Evolutionary conservation across 257 asterid species (phyloP).

Genomic region (Nicotiana sylvestris): DNA sequence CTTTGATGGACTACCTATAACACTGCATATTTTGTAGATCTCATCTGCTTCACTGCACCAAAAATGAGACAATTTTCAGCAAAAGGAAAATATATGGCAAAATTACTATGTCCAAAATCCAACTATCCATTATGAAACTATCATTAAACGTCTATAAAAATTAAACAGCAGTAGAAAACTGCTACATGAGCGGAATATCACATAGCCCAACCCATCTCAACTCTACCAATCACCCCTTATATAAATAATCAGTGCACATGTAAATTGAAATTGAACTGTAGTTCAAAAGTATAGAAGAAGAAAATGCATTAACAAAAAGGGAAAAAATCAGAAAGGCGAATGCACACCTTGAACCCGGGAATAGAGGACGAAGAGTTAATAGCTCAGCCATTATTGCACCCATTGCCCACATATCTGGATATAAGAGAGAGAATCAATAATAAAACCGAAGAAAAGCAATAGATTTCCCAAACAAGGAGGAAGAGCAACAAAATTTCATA

Average conservation of each 20-base stretch:
- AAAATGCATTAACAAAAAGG: neutral
- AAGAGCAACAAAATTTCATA: neutral
- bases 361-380: conserved; percentile 79
- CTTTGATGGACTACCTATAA: conserved; percentile 75
- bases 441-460: neutral
- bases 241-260: neutral
- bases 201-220: neutral
- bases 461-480: neutral
- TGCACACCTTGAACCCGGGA: conserved; percentile 82
- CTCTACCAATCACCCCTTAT: neutral
- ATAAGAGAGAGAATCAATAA: neutral
- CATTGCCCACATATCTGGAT: conserved; percentile 99
- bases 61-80: conserved; percentile 13
- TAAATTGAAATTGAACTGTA: neutral
- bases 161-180: neutral
- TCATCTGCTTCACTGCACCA: conserved; percentile 83
- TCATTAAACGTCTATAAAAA: neutral
- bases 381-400: conserved; percentile 97
- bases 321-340: neutral
- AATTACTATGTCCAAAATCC: neutral
- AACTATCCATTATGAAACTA: neutral
- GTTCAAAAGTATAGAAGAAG: neutral
- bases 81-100: neutral
- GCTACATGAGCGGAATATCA: neutral
- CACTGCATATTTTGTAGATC: conserved; percentile 82